phyloP scores from a whole-genome alignment of 495 filamentous ascomycete species.

The Lichenothelia convexa region DNA sequence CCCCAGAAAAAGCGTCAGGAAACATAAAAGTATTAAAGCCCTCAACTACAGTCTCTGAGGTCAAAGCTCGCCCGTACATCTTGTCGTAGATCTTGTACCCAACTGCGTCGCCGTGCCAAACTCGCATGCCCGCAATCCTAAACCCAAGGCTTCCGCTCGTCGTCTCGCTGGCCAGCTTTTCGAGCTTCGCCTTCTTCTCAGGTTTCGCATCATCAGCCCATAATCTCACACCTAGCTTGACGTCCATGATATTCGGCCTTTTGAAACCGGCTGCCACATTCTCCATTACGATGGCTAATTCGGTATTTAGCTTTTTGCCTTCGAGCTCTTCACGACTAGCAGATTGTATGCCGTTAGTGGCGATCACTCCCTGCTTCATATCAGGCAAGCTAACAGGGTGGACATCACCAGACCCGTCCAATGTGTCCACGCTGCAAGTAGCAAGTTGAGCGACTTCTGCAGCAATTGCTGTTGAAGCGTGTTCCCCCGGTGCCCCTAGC shows the following conservation, averaged over 20 bases:
- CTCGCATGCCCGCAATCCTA: constrained; percentile 85
- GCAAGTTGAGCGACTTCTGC: constrained; percentile 23
- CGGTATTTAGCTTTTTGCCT: constrained; percentile 35
- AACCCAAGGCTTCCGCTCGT: constrained; percentile 70
- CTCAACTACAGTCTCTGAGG: constrained; percentile 40
- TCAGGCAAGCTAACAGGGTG: neutral
- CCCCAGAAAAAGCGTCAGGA: too few relatives aligned
- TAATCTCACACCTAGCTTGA: constrained; percentile 72
- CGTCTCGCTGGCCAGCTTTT: constrained; percentile 58
- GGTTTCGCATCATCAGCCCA: constrained; percentile 69
- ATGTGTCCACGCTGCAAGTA: neutral
- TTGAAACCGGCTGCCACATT: constrained; percentile 70
- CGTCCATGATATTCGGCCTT: constrained; percentile 81
- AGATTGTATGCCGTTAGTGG: too few relatives aligned
- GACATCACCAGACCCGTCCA: neutral
- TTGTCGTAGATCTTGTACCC: constrained; percentile 71
- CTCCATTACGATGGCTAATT: constrained; percentile 66
- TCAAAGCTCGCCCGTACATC: constrained; percentile 65
- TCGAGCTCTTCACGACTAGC: constrained; percentile 10
- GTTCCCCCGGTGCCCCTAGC: constrained; percentile 32
- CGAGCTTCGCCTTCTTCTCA: constrained; percentile 61
- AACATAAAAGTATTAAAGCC: constrained; percentile 21
- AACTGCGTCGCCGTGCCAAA: constrained; percentile 50
- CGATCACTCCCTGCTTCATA: too few relatives aligned
- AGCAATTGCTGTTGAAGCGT: constrained; percentile 29